These are phyloP conservation scores for Fraxinus excelsior DNA, from an alignment of 257 asterid genomes.

Conservation along the genomic window DNA sequence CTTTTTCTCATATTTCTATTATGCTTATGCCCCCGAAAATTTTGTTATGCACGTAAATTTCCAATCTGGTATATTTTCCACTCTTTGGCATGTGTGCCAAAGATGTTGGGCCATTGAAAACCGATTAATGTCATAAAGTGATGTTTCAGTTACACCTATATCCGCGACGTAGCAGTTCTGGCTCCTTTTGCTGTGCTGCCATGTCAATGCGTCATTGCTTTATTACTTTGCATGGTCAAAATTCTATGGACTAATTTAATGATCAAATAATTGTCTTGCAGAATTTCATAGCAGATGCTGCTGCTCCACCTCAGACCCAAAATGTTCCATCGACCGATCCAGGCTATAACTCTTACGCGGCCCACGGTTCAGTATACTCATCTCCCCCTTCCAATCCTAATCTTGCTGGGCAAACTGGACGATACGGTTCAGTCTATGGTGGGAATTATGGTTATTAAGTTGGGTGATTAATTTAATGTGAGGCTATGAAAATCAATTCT, in stretches of 20 bases:
- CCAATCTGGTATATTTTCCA: background rate
- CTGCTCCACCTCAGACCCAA: conserved; percentile 53
- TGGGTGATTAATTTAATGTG: background rate
- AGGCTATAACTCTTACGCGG: conserved; percentile 57
- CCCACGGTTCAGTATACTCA: conserved; percentile 49
- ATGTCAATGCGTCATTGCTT: background rate
- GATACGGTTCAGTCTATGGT: conserved; percentile 73
- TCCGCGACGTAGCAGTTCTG: background rate
- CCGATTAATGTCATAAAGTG: background rate
- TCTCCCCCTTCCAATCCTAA: conserved; percentile 61
- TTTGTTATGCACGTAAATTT: background rate
- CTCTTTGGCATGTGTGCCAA: background rate
- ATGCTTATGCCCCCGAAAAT: background rate
- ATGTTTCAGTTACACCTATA: background rate
- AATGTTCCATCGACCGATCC: conserved; percentile 57
- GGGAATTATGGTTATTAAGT: conserved; percentile 73
- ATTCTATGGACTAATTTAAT: background rate
- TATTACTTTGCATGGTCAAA: background rate
- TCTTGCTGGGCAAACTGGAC: conserved; percentile 61
- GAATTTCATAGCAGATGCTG: conserved; percentile 93
- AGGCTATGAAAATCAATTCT: background rate
- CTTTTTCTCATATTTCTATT: background rate
- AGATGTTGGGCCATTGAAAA: background rate
- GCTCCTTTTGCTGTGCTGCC: background rate
- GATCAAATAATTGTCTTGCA: conserved; percentile 29